Conservation (phyloP, 768 basidiomycete species). For the Candolleomyces eurysporus region DNA sequence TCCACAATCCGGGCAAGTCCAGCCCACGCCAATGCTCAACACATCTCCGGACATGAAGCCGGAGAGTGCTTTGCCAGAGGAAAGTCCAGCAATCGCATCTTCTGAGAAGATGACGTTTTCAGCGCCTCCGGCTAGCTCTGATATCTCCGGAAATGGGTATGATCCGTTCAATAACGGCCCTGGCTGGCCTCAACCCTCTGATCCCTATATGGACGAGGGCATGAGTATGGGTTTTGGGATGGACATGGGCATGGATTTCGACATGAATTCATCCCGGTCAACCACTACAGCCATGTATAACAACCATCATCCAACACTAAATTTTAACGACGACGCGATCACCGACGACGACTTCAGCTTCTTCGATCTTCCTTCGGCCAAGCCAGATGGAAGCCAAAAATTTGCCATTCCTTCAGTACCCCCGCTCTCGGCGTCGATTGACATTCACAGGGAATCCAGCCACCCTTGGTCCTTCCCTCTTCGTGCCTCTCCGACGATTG, state of each 20-base stretch:
- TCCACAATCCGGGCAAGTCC: conserved; percentile 44
- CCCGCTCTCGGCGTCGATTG: conserved; percentile 3
- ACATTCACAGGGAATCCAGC: neutral
- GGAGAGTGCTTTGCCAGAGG: conserved; percentile 6
- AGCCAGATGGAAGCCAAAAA: neutral
- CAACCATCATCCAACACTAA: conserved; percentile 36
- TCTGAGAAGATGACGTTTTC: conserved; percentile 3
- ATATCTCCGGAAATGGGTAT: conserved; percentile 23
- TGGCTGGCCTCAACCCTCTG: conserved; percentile 36
- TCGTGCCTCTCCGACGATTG: conserved; percentile 17
- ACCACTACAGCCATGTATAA: conserved; percentile 21
- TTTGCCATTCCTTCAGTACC: conserved; percentile 6
- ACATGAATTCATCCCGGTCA: conserved; percentile 25
- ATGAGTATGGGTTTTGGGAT: conserved; percentile 51
- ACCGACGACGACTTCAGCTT: conserved; percentile 91
- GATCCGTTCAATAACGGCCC: conserved; percentile 43
- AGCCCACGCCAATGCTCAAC: conserved; percentile 17
- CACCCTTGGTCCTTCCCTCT: neutral
- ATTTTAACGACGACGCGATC: conserved; percentile 57
- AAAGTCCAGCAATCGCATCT: neutral
- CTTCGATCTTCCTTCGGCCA: conserved; percentile 60
- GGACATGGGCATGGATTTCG: conserved; percentile 34
- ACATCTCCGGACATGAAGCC: conserved; percentile 26
- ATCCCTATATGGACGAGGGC: conserved; percentile 44
- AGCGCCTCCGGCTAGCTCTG: conserved; percentile 16